Percentiles rank a stretch among this genome's conserved stretches.
These are phyloP conservation scores for Lithospermum erythrorhizon DNA, from an alignment of 257 asterid species.

Conservation along the genomic window DNA sequence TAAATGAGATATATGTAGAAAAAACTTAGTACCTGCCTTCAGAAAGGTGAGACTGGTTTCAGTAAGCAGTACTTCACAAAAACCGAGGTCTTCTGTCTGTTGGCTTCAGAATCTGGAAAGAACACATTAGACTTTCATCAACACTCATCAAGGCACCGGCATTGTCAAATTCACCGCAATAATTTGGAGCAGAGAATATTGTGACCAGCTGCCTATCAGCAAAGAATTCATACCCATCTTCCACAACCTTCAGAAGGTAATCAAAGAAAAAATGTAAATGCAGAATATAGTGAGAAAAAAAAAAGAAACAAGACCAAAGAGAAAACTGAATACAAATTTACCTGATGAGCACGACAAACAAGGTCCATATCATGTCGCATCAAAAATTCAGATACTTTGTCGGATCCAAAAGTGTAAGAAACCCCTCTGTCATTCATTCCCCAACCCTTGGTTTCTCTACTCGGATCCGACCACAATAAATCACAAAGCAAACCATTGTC, in stretches of 20 bases:
- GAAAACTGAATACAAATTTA: neutral
- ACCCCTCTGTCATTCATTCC: conserved; percentile 32
- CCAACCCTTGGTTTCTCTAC: conserved; percentile 30
- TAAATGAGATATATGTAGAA: neutral
- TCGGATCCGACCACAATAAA: conserved; percentile 30
- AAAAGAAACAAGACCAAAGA: neutral
- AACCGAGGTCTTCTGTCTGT: conserved; percentile 22
- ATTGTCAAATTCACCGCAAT: conserved; percentile 29
- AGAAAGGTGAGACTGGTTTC: conserved; percentile 2
- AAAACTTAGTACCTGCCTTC: conserved; percentile 7
- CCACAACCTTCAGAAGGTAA: conserved; percentile 20
- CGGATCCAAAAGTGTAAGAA: conserved; percentile 27
- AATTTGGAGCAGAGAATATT: conserved; percentile 25
- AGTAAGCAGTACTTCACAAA: conserved; percentile 10
- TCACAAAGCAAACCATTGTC: conserved; percentile 29
- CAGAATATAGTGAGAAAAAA: neutral
- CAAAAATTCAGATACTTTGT: conserved; percentile 25
- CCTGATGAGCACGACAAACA: conserved; percentile 30
- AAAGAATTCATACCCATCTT: conserved; percentile 26
- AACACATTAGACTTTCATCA: conserved; percentile 28
- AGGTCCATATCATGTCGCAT: conserved; percentile 31
- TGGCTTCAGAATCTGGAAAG: conserved; percentile 28
- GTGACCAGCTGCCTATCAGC: conserved; percentile 30
- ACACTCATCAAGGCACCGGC: conserved; percentile 32
- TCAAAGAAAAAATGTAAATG: conserved; percentile 1